Evolutionary conservation across 2,329 filamentous ascomycete species (phyloP).

Genomic region (Pseudodiploospora longispora): DNA sequence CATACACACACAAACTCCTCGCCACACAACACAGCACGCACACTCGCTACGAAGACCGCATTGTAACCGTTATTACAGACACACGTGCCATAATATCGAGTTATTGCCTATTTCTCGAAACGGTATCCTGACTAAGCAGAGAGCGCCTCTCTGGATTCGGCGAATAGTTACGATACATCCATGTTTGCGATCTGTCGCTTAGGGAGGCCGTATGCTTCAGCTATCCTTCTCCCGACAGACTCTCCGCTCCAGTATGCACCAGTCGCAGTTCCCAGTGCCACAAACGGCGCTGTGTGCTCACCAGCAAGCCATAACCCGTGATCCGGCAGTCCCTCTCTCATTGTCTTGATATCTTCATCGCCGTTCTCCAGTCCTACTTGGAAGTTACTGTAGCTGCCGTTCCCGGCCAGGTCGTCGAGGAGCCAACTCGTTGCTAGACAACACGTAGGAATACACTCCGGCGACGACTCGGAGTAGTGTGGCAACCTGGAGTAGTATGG

Average conservation of each 20-base stretch:
- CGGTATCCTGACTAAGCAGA: too few species aligned
- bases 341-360: conserved; percentile 60
- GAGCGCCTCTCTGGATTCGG: too few species aligned
- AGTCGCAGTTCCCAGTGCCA: conserved; percentile 79
- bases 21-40: too few species aligned
- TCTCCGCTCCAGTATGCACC: conserved; percentile 92
- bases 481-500: conserved; percentile 74
- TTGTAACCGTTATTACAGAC: too few species aligned
- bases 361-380: conserved; percentile 64
- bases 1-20: too few species aligned
- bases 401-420: conserved; percentile 68
- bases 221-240: conserved; percentile 59
- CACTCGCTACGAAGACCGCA: too few species aligned
- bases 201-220: conserved; percentile 39
- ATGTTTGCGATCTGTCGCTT: neutral
- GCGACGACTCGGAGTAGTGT: conserved; percentile 46
- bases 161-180: too few species aligned
- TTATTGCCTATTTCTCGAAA: too few species aligned
- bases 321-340: conserved; percentile 55
- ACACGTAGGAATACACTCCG: conserved; percentile 53
- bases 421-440: conserved; percentile 71
- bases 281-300: conserved; percentile 85
- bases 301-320: conserved; percentile 77
- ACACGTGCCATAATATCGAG: too few species aligned
- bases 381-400: conserved; percentile 81